These are phyloP conservation scores for Tylopilus vinaceipallidus DNA, from an alignment of 768 basidiomycete species.

Conservation along the genomic window DNA sequence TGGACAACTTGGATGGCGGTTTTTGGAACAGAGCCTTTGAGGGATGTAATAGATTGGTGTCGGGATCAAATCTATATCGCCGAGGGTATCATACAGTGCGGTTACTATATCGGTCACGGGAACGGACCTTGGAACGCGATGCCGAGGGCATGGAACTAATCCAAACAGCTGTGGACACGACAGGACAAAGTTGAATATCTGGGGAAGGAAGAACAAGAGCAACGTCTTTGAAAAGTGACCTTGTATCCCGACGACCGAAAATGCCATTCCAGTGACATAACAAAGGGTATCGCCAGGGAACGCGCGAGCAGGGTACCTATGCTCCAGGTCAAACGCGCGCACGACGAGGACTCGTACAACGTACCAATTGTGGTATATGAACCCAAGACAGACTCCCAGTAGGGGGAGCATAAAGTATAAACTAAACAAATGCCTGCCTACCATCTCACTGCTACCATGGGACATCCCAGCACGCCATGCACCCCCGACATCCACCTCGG, in stretches of 20 bases:
- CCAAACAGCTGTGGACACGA: constrained; percentile 95
- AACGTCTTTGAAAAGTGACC: constrained; percentile 97
- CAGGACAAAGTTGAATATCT: constrained; percentile 95
- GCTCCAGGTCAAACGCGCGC: neutral
- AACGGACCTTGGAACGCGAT: constrained; percentile 84
- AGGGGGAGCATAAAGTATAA: constrained; percentile 97
- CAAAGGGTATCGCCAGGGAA: constrained; percentile 98
- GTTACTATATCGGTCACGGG: neutral
- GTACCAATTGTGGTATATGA: constrained; percentile 96
- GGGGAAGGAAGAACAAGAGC: constrained; percentile 94
- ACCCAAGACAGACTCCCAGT: constrained; percentile 84
- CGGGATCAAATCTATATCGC: constrained; percentile 64
- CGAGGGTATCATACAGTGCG: neutral
- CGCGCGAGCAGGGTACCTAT: constrained; percentile 91
- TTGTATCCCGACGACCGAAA: constrained; percentile 95
- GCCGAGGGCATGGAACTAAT: constrained; percentile 89
- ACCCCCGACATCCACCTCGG: constrained; percentile 73
- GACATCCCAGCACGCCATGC: constrained; percentile 84
- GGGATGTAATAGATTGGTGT: constrained; percentile 76
- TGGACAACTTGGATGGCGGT: constrained; percentile 54
- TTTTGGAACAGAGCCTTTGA: constrained; percentile 63
- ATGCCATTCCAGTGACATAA: constrained; percentile 98
- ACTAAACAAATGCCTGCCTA: constrained; percentile 93
- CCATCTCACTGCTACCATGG: constrained; percentile 80
- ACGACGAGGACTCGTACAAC: constrained; percentile 24